Percentiles rank a stretch among this genome's conserved stretches.
Conservation (phyloP, 768 basidiomycete genomes). For the Sporobolomyces pararoseus region DNA sequence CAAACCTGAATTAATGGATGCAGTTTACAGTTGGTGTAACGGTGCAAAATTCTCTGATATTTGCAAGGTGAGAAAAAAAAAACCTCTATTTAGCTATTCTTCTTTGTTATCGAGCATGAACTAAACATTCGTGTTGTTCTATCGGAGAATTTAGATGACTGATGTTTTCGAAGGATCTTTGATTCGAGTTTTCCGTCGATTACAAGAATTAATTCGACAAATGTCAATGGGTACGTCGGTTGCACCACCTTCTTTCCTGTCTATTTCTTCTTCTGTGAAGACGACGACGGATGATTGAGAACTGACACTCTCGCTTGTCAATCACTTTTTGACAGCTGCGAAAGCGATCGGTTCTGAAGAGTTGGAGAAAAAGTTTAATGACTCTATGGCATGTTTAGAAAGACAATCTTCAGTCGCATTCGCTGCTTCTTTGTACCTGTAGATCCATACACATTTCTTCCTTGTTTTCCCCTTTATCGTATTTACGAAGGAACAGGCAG, state of each 20-base stretch:
- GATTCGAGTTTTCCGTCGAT: conserved; percentile 89
- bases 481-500: background rate
- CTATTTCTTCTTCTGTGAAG: too few relatives aligned
- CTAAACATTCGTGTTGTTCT: too few relatives aligned
- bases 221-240: conserved; percentile 69
- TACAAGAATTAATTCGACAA: conserved; percentile 90
- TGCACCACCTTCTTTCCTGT: too few relatives aligned
- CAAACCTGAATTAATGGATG: conserved; percentile 98
- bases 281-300: too few relatives aligned
- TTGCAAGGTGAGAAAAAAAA: conserved; percentile 66
- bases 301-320: too few relatives aligned
- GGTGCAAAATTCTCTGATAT: conserved; percentile 94
- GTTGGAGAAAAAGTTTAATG: conserved; percentile 87
- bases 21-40: conserved; percentile 95
- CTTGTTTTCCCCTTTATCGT: too few relatives aligned
- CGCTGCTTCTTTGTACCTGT: conserved; percentile 29
- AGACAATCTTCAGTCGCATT: conserved; percentile 41
- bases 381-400: conserved; percentile 48
- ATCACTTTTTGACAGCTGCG: too few relatives aligned
- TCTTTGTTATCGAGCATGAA: background rate
- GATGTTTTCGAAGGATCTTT: conserved; percentile 96
- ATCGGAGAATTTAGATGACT: too few relatives aligned
- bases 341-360: conserved; percentile 96
- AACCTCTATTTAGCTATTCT: too few relatives aligned
- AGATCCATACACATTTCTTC: too few relatives aligned